phyloP scores from a whole-genome alignment of 176 grass and related monocot species.

The Typha latifolia region DNA sequence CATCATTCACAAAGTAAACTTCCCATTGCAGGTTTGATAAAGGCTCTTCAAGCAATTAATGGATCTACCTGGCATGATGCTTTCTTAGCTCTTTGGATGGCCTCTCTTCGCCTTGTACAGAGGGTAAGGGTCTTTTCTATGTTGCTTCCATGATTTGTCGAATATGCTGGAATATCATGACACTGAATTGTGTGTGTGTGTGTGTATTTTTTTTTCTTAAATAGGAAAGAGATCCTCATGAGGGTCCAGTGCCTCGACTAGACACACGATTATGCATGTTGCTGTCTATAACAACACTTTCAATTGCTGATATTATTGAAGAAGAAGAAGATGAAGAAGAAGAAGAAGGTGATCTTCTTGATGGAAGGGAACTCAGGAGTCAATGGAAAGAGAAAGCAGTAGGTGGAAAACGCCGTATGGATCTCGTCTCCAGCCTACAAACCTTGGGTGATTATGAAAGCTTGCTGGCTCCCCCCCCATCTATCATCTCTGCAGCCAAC shows the following conservation, averaged over 20 bases:
- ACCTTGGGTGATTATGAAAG: conserved; percentile 74
- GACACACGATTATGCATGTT: conserved; percentile 86
- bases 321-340: conserved; percentile 68
- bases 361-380: conserved; percentile 31
- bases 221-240: conserved; percentile 87
- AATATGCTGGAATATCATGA: background rate
- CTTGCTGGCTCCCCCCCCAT: conserved; percentile 81
- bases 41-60: conserved; percentile 84
- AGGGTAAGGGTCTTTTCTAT: conserved; percentile 40
- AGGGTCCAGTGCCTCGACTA: conserved; percentile 88
- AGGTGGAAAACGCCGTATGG: conserved; percentile 33
- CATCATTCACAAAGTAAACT: background rate
- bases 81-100: conserved; percentile 92
- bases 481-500: conserved; percentile 64
- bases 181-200: background rate
- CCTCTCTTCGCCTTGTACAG: conserved; percentile 89
- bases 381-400: conserved; percentile 31
- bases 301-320: conserved; percentile 71
- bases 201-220: conserved; percentile 13
- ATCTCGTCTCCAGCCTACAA: conserved; percentile 77
- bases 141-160: background rate
- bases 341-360: conserved; percentile 18
- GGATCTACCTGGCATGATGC: conserved; percentile 79
- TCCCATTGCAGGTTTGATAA: conserved; percentile 62
- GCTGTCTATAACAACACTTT: conserved; percentile 74